Evolutionary conservation across 2,329 filamentous ascomycete genomes (phyloP), one percentile per base, ranked within the genome.

Genomic region (Pseudohalonectria lignicola): DNA sequence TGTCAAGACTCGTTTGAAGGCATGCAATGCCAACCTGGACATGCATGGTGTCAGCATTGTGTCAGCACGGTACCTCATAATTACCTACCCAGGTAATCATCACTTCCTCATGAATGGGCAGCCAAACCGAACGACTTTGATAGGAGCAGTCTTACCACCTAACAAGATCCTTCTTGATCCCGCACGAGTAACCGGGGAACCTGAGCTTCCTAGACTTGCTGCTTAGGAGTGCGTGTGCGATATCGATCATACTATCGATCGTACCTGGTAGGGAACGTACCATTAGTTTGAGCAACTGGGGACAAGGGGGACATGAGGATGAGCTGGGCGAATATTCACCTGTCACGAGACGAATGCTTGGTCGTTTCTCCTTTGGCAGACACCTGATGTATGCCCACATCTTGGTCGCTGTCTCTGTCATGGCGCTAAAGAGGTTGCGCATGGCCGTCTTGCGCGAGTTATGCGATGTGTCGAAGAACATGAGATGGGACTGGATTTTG

Each of bases 401-500:
- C 61, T 90, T 93, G 61, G 76, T 77, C 8, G 86, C 87, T 6
- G 83, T 79, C 55, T 93, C 86, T 15, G 66, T 51, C 49, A 95
- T 90, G 23, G 77, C 78, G n/a, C 71, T 69, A 50, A 80, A 74
- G 4, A 95, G 63, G 48, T 92, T 94, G n/a, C 62, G 57, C 4
- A 90, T 64, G 11, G 92, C 82, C 0, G 79, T 84, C 4, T 55
- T 47, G 7, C 71, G 54, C 4, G 77, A 74, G 61, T 96, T 96
- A 63, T 90, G 79, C 4, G 68, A 60, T 4, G 83, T 84, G 55
- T 93, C 86, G 49, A 85, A 80, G 55, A 86, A 83, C 78, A 93
- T 88, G 36, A 76, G 66, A 49, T 92, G 83, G 37, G 87, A 79
- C 54, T 94, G 86, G 37, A 92, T 77, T 55, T 87, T 88, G 65